Evolutionary conservation across 2,329 filamentous ascomycete species (phyloP).

Genomic region (Apiospora hydei): DNA sequence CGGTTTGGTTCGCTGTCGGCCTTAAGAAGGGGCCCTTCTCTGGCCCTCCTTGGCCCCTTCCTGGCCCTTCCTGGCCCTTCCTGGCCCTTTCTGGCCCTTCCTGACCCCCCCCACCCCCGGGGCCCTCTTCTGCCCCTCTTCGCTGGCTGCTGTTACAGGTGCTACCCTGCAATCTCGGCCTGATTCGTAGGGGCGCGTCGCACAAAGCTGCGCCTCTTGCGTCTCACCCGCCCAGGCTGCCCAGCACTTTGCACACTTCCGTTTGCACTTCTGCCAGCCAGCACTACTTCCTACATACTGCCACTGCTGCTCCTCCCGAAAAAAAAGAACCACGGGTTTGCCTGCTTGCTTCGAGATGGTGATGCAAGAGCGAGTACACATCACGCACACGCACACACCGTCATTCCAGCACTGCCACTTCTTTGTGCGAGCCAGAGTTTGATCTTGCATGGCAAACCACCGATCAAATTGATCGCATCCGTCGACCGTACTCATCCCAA

Average conservation of each 20-base stretch:
- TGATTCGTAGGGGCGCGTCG: conserved; percentile 7
- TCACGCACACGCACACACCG: not conserved
- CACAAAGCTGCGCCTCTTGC: conserved; percentile 18
- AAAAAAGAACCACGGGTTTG: not conserved
- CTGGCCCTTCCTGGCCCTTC: not conserved
- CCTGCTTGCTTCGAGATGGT: conserved; percentile 6
- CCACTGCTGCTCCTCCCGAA: not conserved
- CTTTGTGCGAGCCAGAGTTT: not conserved
- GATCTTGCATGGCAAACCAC: not conserved
- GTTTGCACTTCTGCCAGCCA: too few species aligned
- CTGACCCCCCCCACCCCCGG: too few species aligned
- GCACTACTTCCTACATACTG: not conserved
- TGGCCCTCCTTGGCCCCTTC: not conserved
- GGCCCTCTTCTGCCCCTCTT: not conserved
- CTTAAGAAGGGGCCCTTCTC: not conserved
- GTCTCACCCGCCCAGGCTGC: not conserved
- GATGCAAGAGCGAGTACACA: not conserved
- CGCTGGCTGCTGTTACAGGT: not conserved
- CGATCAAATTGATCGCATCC: not conserved
- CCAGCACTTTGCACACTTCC: not conserved
- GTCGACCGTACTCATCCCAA: not conserved
- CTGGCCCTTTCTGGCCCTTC: not conserved
- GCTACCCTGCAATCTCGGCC: conserved; percentile 18
- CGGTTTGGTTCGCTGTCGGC: conserved; percentile 5
- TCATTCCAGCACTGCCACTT: conserved; percentile 3